Base-by-base conservation (phyloP, 768 basidiomycete species). In the Hemileccinum rubropunctum region DNA sequence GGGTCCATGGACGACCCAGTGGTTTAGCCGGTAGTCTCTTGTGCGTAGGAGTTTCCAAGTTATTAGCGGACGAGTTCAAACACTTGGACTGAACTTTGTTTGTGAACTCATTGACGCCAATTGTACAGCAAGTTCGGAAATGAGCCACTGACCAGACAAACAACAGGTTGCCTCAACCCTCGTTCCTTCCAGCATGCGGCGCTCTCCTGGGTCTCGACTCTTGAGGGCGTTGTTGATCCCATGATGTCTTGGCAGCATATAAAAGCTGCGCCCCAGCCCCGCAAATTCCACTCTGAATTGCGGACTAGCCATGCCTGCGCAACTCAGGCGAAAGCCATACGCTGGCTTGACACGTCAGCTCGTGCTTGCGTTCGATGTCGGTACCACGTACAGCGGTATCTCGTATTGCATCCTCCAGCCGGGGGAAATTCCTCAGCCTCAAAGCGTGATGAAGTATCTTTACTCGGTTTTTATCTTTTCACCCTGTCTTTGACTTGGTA, bases 351-450 rank as follows among this genome's bases (percentile, higher is more conserved):
- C 52, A 4, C 60, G 52, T 42, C 65, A 68, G 45, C 60, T 74
- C 6, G 64, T 74, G 15, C 53, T 73, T 12, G 67, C 68, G 2
- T 65, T 74, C 20, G 73, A 73, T 36, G 48, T 74, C 12, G 71
- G 73, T 3, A 73, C 73, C 11, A 73, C 70, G 7, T 70, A 50
- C 41, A 67, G 66, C 40, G 72, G 66, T 1, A 57, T 73, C 13
- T 69, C 69, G 1, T 71, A 62, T 35, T 65, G 56, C 27, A 72
- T 78, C 42, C 66, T 78, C 14, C 72, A 58, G 45, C 73, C 71
- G 1, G 58, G 57, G 1, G 51, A 63, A 37, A 23, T 66, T 13
- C 67, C 66, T 11, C 47, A 66, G 38, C 58, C 53, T 12, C 48
- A 52, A 8, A 48, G 59, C 4, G 65, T 67, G n/a, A 47, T 32